Percentiles rank a stretch among this genome's conserved stretches.
Conservation (phyloP, 2,329 filamentous ascomycete species). For the Claviceps sp. region DNA sequence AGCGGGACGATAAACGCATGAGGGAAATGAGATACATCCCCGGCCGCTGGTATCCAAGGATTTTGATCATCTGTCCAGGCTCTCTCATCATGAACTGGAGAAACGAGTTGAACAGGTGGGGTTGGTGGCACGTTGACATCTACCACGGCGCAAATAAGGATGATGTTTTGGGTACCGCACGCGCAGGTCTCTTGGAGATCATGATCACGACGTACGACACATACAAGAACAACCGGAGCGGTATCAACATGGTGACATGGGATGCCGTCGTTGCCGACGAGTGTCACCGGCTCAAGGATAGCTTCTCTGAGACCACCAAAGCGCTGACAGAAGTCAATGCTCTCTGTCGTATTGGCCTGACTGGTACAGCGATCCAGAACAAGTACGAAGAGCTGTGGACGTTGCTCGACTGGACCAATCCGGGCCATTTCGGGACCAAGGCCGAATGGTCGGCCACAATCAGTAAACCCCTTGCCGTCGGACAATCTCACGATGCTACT, state of each 20-base stretch:
- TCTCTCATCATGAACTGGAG: conserved; percentile 86
- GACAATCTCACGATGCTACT: conserved; percentile 88
- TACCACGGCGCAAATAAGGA: conserved; percentile 63
- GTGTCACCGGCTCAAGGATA: conserved; percentile 80
- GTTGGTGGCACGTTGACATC: conserved; percentile 82
- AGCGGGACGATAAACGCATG: conserved; percentile 75
- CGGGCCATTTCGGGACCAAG: conserved; percentile 51
- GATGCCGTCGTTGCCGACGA: conserved; percentile 92
- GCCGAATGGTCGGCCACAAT: conserved; percentile 70
- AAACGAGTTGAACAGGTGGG: conserved; percentile 76
- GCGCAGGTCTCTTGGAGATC: conserved; percentile 67
- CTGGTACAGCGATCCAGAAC: conserved; percentile 94
- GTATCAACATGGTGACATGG: conserved; percentile 78
- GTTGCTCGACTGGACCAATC: conserved; percentile 89
- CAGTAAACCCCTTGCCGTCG: conserved; percentile 65
- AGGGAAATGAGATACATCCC: conserved; percentile 60
- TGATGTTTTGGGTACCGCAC: conserved; percentile 57
- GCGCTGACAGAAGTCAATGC: conserved; percentile 86
- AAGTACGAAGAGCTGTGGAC: conserved; percentile 97
- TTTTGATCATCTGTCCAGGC: conserved; percentile 79
- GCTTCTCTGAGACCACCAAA: conserved; percentile 60
- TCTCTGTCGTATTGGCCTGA: conserved; percentile 82
- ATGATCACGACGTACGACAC: conserved; percentile 92
- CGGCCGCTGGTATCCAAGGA: conserved; percentile 58
- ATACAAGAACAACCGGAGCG: conserved; percentile 62